Evolutionary conservation across 2,329 filamentous ascomycete genomes (phyloP).

Genomic region (Cladophialophora exuberans): DNA sequence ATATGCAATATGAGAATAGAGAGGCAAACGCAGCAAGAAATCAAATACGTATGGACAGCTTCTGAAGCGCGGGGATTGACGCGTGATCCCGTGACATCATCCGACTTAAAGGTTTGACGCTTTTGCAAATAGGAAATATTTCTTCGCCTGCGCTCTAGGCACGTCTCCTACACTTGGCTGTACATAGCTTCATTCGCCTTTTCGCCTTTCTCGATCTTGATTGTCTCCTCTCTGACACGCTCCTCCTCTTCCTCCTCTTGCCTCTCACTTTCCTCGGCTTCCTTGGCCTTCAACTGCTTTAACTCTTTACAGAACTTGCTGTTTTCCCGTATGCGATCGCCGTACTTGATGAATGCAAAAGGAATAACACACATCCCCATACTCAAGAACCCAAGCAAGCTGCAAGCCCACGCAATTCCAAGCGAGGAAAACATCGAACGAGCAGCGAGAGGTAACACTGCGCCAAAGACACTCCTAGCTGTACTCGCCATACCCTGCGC

Average conservation of each 20-base stretch:
- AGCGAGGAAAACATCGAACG: slow-evolving; percentile 42
- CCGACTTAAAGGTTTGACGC: too few species aligned
- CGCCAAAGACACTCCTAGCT: slow-evolving; percentile 55
- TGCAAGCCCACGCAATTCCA: slow-evolving; percentile 47
- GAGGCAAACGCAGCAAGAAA: too few species aligned
- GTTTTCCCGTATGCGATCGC: slow-evolving; percentile 42
- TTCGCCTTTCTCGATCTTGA: too few species aligned
- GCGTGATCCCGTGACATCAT: too few species aligned
- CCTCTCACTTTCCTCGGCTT: slow-evolving; percentile 32
- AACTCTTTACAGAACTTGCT: slow-evolving; percentile 49
- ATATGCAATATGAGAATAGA: too few species aligned
- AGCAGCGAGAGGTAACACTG: slow-evolving; percentile 59
- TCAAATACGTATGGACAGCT: too few species aligned
- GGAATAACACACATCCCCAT: slow-evolving; percentile 46
- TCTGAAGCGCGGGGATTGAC: too few species aligned
- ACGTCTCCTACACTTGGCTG: too few species aligned
- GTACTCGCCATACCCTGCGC: slow-evolving; percentile 58
- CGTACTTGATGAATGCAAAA: slow-evolving; percentile 47
- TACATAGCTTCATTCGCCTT: too few species aligned
- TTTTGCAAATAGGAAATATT: too few species aligned
- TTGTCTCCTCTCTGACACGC: background rate
- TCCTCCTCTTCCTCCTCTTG: slow-evolving; percentile 11
- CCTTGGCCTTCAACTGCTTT: slow-evolving; percentile 40
- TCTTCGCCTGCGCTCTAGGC: too few species aligned
- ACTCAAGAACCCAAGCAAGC: slow-evolving; percentile 45